phyloP scores from a whole-genome alignment of 306 rosid species.

The Prunus padus region DNA sequence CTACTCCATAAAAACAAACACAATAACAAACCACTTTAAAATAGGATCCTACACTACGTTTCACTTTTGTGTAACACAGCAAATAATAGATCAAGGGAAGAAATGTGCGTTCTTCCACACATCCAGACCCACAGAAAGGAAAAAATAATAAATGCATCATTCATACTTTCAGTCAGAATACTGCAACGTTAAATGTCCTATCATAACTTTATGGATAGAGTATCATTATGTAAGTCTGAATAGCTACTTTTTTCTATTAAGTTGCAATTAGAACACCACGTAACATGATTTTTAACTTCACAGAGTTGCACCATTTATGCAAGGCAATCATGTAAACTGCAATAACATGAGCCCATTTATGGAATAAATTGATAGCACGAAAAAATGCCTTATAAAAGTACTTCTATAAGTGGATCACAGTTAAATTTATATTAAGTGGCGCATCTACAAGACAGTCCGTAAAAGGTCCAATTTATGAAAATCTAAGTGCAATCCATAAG shows the following conservation, averaged over 20 bases:
- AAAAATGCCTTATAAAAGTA: not conserved
- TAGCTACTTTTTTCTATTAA: not conserved
- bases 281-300: not conserved
- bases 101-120: not conserved
- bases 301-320: not conserved
- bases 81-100: not conserved
- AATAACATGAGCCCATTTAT: not conserved
- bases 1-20: not conserved
- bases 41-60: constrained; percentile 1
- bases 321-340: not conserved
- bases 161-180: not conserved
- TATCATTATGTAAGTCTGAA: not conserved
- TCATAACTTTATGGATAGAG: not conserved
- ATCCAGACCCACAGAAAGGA: not conserved
- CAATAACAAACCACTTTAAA: not conserved
- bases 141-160: not conserved
- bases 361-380: not conserved
- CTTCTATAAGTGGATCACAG: not conserved
- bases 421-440: not conserved
- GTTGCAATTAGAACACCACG: not conserved
- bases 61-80: not conserved
- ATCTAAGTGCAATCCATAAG: not conserved
- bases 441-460: not conserved
- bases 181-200: not conserved
- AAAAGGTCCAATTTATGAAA: not conserved